Evolutionary conservation across 148 eudicot genomes (phyloP).

Genomic region (Vaccinium darrowii): DNA sequence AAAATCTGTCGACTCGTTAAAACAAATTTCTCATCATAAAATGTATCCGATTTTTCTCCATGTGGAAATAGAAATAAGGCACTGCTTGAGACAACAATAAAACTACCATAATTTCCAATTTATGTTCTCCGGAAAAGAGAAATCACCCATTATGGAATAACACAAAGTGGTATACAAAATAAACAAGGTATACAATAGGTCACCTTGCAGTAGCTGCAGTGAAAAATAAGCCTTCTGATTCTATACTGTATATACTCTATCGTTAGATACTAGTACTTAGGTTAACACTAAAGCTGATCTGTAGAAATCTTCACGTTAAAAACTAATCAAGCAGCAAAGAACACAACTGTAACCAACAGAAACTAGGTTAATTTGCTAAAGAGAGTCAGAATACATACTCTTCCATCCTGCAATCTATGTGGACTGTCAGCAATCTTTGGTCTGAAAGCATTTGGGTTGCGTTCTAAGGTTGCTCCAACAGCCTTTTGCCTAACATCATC

Average conservation of each 20-base stretch:
- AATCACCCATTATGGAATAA: not conserved
- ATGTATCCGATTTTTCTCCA: not conserved
- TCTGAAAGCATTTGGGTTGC: constrained; percentile 76
- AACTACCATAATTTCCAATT: not conserved
- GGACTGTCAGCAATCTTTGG: constrained; percentile 75
- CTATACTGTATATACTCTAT: not conserved
- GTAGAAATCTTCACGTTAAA: not conserved
- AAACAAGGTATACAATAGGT: no score
- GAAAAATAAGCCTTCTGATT: not conserved
- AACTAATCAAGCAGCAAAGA: constrained; percentile 3
- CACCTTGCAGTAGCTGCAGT: not conserved
- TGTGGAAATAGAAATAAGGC: not conserved
- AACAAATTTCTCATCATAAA: not conserved
- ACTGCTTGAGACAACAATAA: not conserved
- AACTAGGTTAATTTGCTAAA: not conserved
- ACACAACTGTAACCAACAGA: not conserved
- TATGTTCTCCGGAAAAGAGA: not conserved
- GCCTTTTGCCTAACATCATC: constrained; percentile 63
- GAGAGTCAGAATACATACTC: constrained; percentile 39
- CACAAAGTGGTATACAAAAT: not conserved
- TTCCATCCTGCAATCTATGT: constrained; percentile 37
- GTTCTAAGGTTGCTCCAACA: constrained; percentile 49
- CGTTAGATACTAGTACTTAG: not conserved
- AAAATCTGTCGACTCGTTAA: not conserved
- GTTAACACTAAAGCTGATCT: not conserved